Conservation (phyloP, 345 rosid species). For the Brassica nigra region DNA sequence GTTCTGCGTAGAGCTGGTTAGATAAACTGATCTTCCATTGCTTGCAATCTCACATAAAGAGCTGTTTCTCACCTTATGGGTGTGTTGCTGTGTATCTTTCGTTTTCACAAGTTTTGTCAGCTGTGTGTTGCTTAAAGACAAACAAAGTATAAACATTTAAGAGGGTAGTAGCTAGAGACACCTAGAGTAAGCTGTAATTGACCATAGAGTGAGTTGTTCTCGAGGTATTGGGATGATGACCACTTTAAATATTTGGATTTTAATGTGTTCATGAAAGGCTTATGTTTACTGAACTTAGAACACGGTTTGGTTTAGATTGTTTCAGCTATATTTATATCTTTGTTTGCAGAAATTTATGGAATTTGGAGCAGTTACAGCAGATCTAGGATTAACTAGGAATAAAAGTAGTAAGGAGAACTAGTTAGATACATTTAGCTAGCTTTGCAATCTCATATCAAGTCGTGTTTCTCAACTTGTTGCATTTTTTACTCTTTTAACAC, state of each 20-base stretch:
- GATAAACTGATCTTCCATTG: background rate
- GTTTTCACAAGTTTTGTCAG: too few relatives aligned
- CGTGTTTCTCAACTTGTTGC: constrained; percentile 11
- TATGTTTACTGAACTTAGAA: background rate
- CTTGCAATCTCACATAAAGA: background rate
- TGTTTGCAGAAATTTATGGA: background rate
- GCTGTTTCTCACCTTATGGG: constrained; percentile 15
- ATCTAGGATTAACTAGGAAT: background rate
- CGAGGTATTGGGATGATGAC: background rate
- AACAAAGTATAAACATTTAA: background rate
- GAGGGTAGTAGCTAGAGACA: background rate
- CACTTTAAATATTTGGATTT: background rate
- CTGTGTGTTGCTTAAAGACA: background rate
- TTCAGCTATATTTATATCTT: background rate
- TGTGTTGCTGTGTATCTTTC: constrained; percentile 39
- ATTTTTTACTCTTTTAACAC: constrained; percentile 25
- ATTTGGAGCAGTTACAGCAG: background rate
- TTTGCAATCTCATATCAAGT: background rate
- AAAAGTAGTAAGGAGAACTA: background rate
- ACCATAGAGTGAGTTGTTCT: background rate
- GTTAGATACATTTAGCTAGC: background rate
- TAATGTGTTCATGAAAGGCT: background rate
- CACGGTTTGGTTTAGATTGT: background rate
- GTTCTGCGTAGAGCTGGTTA: background rate
- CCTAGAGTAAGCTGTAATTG: background rate